phyloP scores from a whole-genome alignment of 139 green algal species.

The Dunaliella primolecta region DNA sequence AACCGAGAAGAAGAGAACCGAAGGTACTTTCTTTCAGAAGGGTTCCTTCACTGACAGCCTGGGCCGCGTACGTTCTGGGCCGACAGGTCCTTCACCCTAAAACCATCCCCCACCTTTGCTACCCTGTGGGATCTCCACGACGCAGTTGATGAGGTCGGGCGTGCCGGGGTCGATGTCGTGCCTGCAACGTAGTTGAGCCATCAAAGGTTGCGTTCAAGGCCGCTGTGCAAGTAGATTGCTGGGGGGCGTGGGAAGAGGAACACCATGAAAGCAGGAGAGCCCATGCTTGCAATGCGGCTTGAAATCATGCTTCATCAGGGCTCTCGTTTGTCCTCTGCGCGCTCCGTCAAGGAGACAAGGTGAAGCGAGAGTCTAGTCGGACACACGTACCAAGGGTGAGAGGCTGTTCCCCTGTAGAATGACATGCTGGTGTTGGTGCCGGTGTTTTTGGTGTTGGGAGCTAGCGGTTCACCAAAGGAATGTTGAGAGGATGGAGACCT shows the following conservation, averaged over 20 bases:
- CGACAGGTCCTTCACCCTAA: no score
- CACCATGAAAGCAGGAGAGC: no score
- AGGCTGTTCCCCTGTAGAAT: slow-evolving; percentile 31
- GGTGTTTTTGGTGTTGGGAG: background rate
- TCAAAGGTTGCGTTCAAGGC: background rate
- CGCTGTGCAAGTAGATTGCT: background rate
- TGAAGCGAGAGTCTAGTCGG: no score
- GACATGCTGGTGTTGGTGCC: background rate
- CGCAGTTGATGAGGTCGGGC: slow-evolving; percentile 70
- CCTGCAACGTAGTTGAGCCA: slow-evolving; percentile 36
- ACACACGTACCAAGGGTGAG: slow-evolving; percentile 29
- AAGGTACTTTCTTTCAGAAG: no score
- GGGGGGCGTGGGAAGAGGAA: background rate
- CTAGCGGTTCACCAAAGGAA: no score
- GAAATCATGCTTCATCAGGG: no score
- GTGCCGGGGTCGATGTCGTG: slow-evolving; percentile 81
- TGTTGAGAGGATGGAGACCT: no score
- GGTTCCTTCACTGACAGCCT: background rate
- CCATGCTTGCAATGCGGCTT: no score
- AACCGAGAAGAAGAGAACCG: background rate
- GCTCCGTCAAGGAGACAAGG: no score
- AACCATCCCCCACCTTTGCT: slow-evolving; percentile 61
- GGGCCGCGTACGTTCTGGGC: background rate
- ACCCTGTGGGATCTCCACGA: slow-evolving; percentile 90
- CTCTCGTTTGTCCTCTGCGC: no score